Conservation (phyloP, 2,329 filamentous ascomycete genomes). For the Pyrenophora teres region DNA sequence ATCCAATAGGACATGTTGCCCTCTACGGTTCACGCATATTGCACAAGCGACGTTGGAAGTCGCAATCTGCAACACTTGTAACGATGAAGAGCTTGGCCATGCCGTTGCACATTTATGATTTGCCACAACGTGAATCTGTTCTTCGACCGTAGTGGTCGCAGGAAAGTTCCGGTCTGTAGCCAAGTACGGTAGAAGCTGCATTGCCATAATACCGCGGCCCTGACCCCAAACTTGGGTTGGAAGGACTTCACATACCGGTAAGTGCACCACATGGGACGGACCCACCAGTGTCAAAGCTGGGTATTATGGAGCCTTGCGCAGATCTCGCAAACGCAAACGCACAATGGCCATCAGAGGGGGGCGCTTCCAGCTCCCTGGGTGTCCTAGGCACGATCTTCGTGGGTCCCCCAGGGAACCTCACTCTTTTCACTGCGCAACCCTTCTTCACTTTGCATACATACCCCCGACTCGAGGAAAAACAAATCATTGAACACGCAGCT, state of each 20-base stretch:
- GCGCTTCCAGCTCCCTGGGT: conserved; percentile 6
- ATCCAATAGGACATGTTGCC: no score
- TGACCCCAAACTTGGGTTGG: conserved; percentile 3
- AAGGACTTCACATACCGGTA: neutral
- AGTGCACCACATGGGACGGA: neutral
- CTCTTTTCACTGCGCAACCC: neutral
- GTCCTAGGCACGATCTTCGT: neutral
- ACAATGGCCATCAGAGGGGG: conserved; percentile 2
- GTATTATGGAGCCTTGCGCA: neutral
- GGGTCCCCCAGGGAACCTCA: conserved; percentile 2
- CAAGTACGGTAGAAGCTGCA: neutral
- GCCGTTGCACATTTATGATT: neutral
- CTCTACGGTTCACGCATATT: no score
- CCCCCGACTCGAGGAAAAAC: neutral
- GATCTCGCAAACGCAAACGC: conserved; percentile 2
- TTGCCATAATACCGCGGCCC: neutral
- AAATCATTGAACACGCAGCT: neutral
- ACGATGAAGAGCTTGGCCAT: no score
- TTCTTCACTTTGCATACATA: neutral
- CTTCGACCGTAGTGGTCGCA: neutral
- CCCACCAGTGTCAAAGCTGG: conserved; percentile 7
- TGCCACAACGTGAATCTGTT: neutral
- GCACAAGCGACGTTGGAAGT: no score
- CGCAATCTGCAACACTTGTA: no score
- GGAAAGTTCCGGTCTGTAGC: neutral